Evolutionary conservation across 805 yeast species (phyloP).

Genomic region (Sungouiella thailandica): DNA sequence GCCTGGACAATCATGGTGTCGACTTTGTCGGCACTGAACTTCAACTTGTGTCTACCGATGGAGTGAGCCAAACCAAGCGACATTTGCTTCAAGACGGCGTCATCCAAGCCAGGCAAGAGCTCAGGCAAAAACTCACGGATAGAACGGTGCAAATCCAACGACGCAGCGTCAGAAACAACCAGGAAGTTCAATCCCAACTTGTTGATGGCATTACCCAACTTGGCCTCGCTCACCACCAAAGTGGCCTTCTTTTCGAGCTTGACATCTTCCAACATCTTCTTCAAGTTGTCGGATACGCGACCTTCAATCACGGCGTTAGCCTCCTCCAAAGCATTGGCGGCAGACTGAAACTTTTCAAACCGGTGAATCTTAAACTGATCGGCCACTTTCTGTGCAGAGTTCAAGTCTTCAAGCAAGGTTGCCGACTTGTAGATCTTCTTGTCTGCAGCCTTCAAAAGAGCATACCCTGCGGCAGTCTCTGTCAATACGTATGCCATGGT

Average conservation of each 20-base stretch:
- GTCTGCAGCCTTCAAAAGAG: constrained; percentile 94
- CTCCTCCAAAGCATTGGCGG: constrained; percentile 95
- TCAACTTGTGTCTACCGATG: constrained; percentile 95
- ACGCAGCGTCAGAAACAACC: constrained; percentile 91
- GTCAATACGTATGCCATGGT: constrained; percentile 84
- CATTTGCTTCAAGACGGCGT: constrained; percentile 84
- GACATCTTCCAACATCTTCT: constrained; percentile 67
- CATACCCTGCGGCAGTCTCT: constrained; percentile 99
- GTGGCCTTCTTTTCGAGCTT: constrained; percentile 80
- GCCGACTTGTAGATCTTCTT: constrained; percentile 91
- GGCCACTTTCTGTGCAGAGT: constrained; percentile 79
- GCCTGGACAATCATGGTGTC: constrained; percentile 99
- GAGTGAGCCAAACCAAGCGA: constrained; percentile 98
- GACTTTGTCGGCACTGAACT: constrained; percentile 96
- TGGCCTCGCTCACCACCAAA: constrained; percentile 89
- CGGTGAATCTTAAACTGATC: constrained; percentile 92
- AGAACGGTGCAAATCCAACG: constrained; percentile 92
- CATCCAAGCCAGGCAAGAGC: constrained; percentile 87
- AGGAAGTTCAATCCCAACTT: constrained; percentile 84
- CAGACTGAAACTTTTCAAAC: constrained; percentile 89
- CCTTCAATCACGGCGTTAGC: constrained; percentile 91
- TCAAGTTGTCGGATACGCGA: constrained; percentile 80
- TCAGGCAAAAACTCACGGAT: constrained; percentile 92
- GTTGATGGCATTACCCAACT: constrained; percentile 93
- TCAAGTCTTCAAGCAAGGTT: constrained; percentile 66